These are phyloP conservation scores for Rheum nobile DNA, from an alignment of 148 eudicot species.

Conservation along the genomic window DNA sequence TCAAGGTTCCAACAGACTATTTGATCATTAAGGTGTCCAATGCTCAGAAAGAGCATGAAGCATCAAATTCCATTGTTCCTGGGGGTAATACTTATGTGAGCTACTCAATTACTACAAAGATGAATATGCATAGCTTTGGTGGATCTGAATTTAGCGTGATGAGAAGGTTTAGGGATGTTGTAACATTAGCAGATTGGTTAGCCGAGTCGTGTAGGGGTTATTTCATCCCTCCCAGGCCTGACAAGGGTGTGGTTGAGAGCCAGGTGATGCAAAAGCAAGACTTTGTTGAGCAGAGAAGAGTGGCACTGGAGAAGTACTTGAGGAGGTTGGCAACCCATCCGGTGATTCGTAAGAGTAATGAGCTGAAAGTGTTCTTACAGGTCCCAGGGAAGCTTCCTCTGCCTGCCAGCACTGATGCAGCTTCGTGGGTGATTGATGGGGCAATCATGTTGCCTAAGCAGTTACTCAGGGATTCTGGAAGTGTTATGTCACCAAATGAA, in stretches of 20 bases:
- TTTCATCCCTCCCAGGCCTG: conserved; percentile 76
- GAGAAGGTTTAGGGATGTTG: conserved; percentile 76
- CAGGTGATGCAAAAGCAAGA: too few relatives aligned
- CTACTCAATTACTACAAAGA: conserved; percentile 50
- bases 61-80: conserved; percentile 63
- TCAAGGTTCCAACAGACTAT: too few relatives aligned
- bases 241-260: conserved; percentile 72
- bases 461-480: conserved; percentile 54
- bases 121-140: conserved; percentile 44
- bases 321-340: too few relatives aligned
- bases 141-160: conserved; percentile 56
- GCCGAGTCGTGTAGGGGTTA: conserved; percentile 62
- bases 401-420: too few relatives aligned
- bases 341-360: too few relatives aligned
- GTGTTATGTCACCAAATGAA: conserved; percentile 44
- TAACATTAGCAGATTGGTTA: conserved; percentile 70
- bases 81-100: conserved; percentile 50
- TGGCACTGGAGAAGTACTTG: too few relatives aligned
- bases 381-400: too few relatives aligned
- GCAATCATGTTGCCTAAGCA: conserved; percentile 71
- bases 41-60: conserved; percentile 72
- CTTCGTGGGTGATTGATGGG: conserved; percentile 82
- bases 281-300: too few relatives aligned
- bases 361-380: too few relatives aligned
- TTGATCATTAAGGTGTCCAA: conserved; percentile 47